Evolutionary conservation across 768 basidiomycete species (phyloP).

Genomic region (Leccinum sublutescens): DNA sequence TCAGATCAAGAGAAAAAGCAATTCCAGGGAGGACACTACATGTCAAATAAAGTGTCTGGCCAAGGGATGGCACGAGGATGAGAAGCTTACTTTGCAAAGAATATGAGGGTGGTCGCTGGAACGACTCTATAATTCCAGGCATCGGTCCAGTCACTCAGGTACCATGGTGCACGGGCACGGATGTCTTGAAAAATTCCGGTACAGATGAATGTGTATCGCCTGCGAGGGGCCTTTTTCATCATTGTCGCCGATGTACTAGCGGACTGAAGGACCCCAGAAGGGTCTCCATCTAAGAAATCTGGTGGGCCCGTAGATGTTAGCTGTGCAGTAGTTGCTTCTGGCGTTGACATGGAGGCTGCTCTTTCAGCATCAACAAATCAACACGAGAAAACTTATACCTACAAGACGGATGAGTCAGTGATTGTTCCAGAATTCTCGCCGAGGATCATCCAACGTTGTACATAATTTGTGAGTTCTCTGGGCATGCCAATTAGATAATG

Average conservation of each 20-base stretch:
- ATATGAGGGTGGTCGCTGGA: slow-evolving; percentile 82
- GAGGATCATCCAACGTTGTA: not conserved
- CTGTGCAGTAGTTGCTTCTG: not conserved
- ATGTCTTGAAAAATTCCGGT: slow-evolving; percentile 73
- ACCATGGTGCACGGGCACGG: slow-evolving; percentile 70
- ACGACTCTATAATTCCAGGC: slow-evolving; percentile 91
- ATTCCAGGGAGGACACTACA: slow-evolving; percentile 84
- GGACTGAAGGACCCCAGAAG: slow-evolving; percentile 1
- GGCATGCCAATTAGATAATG: not conserved
- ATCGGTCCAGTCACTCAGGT: slow-evolving; percentile 84
- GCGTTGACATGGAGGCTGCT: not conserved
- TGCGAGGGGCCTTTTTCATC: not conserved
- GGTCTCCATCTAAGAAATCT: not conserved
- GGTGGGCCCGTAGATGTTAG: not conserved
- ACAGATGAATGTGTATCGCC: slow-evolving; percentile 30
- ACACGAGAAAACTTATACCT: not conserved
- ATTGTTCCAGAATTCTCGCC: not conserved
- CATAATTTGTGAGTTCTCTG: not conserved
- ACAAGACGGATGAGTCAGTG: not conserved
- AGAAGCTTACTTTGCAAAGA: slow-evolving; percentile 72
- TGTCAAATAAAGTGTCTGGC: not conserved
- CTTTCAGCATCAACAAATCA: not conserved
- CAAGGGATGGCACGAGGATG: not conserved
- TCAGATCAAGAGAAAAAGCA: slow-evolving; percentile 89
- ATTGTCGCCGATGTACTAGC: slow-evolving; percentile 4